Evolutionary conservation across 768 basidiomycete genomes (phyloP).

Genomic region (Psilocybe subaeruginosa): DNA sequence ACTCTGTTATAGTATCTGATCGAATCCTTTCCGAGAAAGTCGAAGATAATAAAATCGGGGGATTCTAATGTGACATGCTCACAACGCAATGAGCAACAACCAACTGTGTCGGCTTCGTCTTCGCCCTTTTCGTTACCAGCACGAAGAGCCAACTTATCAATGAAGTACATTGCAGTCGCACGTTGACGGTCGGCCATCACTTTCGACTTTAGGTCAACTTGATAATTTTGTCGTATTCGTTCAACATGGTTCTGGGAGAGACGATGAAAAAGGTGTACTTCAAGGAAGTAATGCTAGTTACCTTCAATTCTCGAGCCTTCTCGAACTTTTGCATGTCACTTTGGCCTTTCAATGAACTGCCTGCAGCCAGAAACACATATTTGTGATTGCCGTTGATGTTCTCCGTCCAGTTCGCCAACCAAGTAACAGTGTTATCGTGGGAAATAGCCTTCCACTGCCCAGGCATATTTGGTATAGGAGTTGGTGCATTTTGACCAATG

Average conservation of each 20-base stretch:
- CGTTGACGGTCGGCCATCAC: conserved; percentile 95
- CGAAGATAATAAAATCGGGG: conserved; percentile 89
- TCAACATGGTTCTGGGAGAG: conserved; percentile 79
- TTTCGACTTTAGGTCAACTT: conserved; percentile 81
- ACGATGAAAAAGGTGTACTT: neutral
- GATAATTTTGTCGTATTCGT: conserved; percentile 89
- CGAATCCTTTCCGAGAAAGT: conserved; percentile 99
- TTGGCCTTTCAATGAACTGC: conserved; percentile 96
- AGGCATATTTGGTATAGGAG: conserved; percentile 89
- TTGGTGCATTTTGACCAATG: conserved; percentile 74
- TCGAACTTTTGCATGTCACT: conserved; percentile 98
- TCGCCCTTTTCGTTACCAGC: conserved; percentile 99
- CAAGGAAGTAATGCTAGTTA: conserved; percentile 32
- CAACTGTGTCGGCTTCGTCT: conserved; percentile 98
- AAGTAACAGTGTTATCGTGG: conserved; percentile 97
- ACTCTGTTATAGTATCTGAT: conserved; percentile 96
- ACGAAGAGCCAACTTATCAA: conserved; percentile 95
- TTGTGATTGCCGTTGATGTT: conserved; percentile 96
- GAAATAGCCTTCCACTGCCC: conserved; percentile 89
- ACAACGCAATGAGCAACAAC: conserved; percentile 96
- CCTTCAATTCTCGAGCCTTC: conserved; percentile 96
- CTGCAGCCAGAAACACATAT: conserved; percentile 98
- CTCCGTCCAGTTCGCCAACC: conserved; percentile 99
- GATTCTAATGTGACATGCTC: conserved; percentile 94
- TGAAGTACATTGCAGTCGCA: conserved; percentile 99